Evolutionary conservation across 495 filamentous ascomycete species (phyloP).

Genomic region (Zalerion maritima): DNA sequence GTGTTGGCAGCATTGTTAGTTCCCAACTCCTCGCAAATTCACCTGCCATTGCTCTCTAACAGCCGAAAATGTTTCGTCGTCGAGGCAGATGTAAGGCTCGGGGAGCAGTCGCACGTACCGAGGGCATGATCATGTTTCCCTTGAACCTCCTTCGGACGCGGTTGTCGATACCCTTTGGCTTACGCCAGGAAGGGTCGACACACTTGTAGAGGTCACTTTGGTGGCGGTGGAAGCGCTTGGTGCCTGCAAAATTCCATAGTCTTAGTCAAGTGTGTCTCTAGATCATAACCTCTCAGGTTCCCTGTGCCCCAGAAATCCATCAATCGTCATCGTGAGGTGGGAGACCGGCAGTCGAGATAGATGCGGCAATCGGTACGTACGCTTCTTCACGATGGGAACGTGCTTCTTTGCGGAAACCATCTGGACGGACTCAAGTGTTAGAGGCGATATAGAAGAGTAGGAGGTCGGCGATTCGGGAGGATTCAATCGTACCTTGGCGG

Average conservation of each 20-base stretch:
- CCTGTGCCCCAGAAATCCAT: constrained; percentile 1
- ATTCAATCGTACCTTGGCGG: constrained; percentile 33
- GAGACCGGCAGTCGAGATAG: constrained; percentile 2
- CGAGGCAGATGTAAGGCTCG: neutral
- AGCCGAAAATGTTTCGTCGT: constrained; percentile 1
- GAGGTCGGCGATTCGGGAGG: constrained; percentile 1
- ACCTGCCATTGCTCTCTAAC: neutral
- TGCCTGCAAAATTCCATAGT: constrained; percentile 43
- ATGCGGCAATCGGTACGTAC: constrained; percentile 41
- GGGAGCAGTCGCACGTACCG: constrained; percentile 49
- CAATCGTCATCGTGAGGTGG: constrained; percentile 1
- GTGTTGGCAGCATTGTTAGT: constrained; percentile 5
- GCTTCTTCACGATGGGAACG: constrained; percentile 99
- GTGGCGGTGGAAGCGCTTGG: constrained; percentile 84
- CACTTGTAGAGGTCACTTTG: constrained; percentile 94
- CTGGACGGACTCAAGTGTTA: constrained; percentile 40
- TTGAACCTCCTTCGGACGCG: constrained; percentile 82
- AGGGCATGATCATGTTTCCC: constrained; percentile 91
- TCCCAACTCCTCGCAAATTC: constrained; percentile 1
- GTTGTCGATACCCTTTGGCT: constrained; percentile 96
- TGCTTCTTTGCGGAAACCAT: constrained; percentile 99
- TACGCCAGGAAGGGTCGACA: constrained; percentile 78
- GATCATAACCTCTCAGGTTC: neutral
- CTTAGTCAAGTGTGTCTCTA: no score
- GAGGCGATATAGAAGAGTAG: constrained; percentile 6